Evolutionary conservation across 305 asterid species (phyloP).

Genomic region (Plantago rigida): DNA sequence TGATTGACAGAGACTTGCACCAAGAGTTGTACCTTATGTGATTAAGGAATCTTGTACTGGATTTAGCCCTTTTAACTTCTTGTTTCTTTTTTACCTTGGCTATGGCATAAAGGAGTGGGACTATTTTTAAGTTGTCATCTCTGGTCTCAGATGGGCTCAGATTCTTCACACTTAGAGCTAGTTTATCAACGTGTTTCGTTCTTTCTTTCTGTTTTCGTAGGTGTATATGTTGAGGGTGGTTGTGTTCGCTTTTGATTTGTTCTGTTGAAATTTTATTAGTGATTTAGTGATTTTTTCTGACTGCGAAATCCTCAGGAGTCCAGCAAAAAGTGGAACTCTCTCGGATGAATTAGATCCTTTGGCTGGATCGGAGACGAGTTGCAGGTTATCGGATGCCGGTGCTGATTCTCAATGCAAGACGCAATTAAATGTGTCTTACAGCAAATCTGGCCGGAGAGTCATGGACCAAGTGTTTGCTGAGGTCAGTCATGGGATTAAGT

Average conservation of each 20-base stretch:
- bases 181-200: neutral
- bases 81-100: conserved; percentile 1
- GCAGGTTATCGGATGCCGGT: conserved; percentile 34
- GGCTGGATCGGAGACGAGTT: conserved; percentile 48
- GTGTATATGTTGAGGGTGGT: neutral
- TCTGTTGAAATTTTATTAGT: neutral
- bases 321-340: conserved; percentile 52
- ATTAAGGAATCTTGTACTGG: conserved; percentile 18
- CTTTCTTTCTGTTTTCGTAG: neutral
- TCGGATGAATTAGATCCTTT: conserved; percentile 64
- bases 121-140: neutral
- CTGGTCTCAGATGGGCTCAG: neutral
- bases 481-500: conserved; percentile 33
- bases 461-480: conserved; percentile 33
- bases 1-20: neutral
- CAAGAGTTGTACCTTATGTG: neutral
- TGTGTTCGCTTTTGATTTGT: neutral
- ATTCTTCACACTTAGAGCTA: neutral
- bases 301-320: conserved; percentile 48
- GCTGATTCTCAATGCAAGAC: conserved; percentile 33
- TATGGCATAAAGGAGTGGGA: neutral
- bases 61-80: conserved; percentile 9
- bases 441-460: conserved; percentile 35
- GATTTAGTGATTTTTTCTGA: conserved; percentile 20
- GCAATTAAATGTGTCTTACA: conserved; percentile 42